Conservation (phyloP, 441 rosid species). For the Syzygium malaccense region DNA sequence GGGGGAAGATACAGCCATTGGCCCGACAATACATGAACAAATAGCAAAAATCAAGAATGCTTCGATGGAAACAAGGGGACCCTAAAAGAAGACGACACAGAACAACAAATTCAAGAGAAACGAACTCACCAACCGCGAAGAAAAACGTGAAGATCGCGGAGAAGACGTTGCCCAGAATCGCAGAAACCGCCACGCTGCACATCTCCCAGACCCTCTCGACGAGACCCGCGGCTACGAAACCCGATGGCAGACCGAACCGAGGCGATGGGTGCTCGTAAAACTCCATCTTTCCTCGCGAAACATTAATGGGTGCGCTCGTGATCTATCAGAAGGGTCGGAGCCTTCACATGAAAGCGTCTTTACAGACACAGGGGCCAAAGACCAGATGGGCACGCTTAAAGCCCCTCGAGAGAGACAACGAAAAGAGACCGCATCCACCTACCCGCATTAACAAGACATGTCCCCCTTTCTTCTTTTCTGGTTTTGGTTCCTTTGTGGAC, state of each 20-base stretch:
- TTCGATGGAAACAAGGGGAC: background rate
- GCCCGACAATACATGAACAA: background rate
- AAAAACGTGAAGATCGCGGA: constrained; percentile 95
- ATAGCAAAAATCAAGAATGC: background rate
- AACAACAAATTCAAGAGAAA: background rate
- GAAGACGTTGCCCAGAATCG: constrained; percentile 72
- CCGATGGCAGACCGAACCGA: constrained; percentile 37
- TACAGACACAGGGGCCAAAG: background rate
- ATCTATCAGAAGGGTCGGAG: background rate
- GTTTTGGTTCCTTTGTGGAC: background rate
- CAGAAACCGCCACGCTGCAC: constrained; percentile 61
- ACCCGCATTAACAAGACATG: constrained; percentile 52
- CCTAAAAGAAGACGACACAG: background rate
- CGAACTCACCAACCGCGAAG: constrained; percentile 76
- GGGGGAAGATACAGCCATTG: background rate
- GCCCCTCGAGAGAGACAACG: constrained; percentile 22
- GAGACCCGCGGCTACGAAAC: constrained; percentile 39
- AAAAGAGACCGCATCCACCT: constrained; percentile 9
- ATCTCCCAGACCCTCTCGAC: constrained; percentile 53
- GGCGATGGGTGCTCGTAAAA: constrained; percentile 35
- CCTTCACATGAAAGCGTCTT: background rate
- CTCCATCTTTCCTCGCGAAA: constrained; percentile 24
- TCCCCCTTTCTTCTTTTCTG: background rate
- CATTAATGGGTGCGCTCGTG: background rate
- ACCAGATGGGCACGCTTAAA: constrained; percentile 3